Evolutionary conservation across 2,329 filamentous ascomycete genomes (phyloP).

Genomic region (Cladosporium colombiae): DNA sequence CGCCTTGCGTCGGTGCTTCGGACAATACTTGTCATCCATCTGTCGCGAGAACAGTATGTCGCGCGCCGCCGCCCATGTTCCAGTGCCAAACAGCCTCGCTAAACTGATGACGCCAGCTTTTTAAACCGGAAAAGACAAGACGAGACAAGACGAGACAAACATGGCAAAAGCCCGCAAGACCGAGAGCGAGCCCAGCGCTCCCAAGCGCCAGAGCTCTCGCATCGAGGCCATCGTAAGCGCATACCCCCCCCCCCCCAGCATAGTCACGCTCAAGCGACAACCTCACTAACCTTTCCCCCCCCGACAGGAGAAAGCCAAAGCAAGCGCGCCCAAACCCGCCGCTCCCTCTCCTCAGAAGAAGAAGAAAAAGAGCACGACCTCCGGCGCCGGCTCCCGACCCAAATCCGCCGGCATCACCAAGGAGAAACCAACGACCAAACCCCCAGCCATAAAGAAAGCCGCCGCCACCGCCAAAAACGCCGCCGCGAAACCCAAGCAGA

Average conservation of each 20-base stretch:
- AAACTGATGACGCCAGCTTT: background rate
- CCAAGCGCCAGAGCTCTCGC: conserved; percentile 2
- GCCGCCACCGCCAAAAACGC: conserved; percentile 6
- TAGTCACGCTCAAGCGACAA: background rate
- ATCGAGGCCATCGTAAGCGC: conserved; percentile 9
- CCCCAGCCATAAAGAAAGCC: background rate
- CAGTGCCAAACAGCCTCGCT: background rate
- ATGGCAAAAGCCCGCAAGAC: conserved; percentile 4
- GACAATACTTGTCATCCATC: background rate
- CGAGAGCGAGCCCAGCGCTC: background rate
- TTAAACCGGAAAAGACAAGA: background rate
- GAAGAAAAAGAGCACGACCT: conserved; percentile 21
- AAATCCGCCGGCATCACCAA: conserved; percentile 21
- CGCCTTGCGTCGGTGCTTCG: background rate
- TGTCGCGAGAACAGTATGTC: background rate
- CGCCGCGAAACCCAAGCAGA: background rate
- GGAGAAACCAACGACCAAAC: background rate
- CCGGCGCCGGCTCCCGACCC: background rate
- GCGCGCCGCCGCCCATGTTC: background rate
- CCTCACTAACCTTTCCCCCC: background rate
- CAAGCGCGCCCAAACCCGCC: conserved; percentile 20
- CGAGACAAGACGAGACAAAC: no score
- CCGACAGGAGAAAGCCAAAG: conserved; percentile 7
- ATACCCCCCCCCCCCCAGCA: background rate
- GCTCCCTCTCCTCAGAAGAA: conserved; percentile 18